Evolutionary conservation across 2,329 filamentous ascomycete species (phyloP).

Genomic region (Penicillium polonicum): DNA sequence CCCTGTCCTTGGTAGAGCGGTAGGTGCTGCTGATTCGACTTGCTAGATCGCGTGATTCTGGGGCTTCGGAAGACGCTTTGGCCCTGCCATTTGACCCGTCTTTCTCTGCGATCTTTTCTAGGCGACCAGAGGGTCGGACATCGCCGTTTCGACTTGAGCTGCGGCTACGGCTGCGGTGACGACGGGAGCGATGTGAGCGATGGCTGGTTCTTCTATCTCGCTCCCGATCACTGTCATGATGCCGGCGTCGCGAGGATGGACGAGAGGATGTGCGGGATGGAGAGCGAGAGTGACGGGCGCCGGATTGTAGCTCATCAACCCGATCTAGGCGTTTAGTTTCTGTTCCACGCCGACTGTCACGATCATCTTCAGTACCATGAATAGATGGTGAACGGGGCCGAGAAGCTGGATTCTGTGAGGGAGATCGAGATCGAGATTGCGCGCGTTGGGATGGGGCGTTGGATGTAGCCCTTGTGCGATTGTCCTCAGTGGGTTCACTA

Average conservation of each 20-base stretch:
- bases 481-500: conserved; percentile 4
- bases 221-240: conserved; percentile 52
- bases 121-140: conserved; percentile 40
- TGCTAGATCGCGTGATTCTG: conserved; percentile 25
- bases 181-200: conserved; percentile 52
- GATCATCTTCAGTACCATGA: conserved; percentile 38
- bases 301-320: conserved; percentile 20
- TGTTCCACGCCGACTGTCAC: conserved; percentile 28
- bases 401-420: conserved; percentile 49
- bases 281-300: conserved; percentile 61
- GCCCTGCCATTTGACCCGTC: conserved; percentile 22
- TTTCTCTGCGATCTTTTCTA: conserved; percentile 26
- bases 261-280: conserved; percentile 61
- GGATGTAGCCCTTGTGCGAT: background rate
- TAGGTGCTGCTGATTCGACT: conserved; percentile 27
- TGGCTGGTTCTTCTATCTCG: conserved; percentile 44
- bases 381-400: conserved; percentile 50
- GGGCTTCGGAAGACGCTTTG: conserved; percentile 18
- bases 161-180: conserved; percentile 46
- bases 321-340: conserved; percentile 50
- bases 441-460: background rate
- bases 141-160: conserved; percentile 34
- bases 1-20: conserved; percentile 32
- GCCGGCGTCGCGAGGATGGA: conserved; percentile 59
- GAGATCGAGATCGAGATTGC: conserved; percentile 35